A percentile compares a stretch with the other conserved stretches of the same genome.
Evolutionary conservation across 1,284 basidiomycete species (phyloP).

Genomic region (Megacollybia platyphylla): DNA sequence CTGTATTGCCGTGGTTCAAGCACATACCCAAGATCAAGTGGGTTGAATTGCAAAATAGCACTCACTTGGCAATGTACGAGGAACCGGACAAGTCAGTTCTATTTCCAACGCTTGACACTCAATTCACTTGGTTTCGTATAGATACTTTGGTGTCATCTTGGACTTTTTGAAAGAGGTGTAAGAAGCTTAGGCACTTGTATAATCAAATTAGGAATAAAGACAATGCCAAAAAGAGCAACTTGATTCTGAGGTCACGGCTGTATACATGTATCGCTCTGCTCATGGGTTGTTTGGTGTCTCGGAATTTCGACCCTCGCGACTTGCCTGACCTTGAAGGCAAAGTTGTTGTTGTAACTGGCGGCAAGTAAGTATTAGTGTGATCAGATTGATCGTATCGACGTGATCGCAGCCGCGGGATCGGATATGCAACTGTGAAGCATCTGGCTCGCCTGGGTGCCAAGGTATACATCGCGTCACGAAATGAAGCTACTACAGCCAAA

Average conservation of each 20-base stretch:
- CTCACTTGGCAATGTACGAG: slow-evolving; percentile 32
- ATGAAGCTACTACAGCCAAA: slow-evolving; percentile 20
- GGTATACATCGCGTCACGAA: slow-evolving; percentile 31
- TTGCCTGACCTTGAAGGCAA: slow-evolving; percentile 19
- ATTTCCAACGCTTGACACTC: not conserved
- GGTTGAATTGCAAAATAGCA: slow-evolving; percentile 30
- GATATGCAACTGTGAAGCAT: slow-evolving; percentile 28
- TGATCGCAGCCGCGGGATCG: slow-evolving; percentile 24
- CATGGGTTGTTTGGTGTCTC: not conserved
- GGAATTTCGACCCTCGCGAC: slow-evolving; percentile 13
- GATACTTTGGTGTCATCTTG: not conserved
- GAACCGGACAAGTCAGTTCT: slow-evolving; percentile 29
- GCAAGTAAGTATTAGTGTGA: slow-evolving; percentile 16
- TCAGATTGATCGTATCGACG: too few species aligned
- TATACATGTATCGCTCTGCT: not conserved
- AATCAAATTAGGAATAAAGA: too few species aligned
- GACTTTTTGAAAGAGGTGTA: not conserved
- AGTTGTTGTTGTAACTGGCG: slow-evolving; percentile 28
- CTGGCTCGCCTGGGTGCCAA: slow-evolving; percentile 29
- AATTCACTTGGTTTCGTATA: not conserved
- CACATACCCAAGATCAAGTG: slow-evolving; percentile 31
- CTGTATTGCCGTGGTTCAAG: slow-evolving; percentile 30
- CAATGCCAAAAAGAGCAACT: too few species aligned
- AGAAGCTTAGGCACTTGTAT: too few species aligned
- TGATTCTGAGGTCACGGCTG: too few species aligned